phyloP scores from a whole-genome alignment of 1,284 basidiomycete species.

The Austropuccinia psidii region DNA sequence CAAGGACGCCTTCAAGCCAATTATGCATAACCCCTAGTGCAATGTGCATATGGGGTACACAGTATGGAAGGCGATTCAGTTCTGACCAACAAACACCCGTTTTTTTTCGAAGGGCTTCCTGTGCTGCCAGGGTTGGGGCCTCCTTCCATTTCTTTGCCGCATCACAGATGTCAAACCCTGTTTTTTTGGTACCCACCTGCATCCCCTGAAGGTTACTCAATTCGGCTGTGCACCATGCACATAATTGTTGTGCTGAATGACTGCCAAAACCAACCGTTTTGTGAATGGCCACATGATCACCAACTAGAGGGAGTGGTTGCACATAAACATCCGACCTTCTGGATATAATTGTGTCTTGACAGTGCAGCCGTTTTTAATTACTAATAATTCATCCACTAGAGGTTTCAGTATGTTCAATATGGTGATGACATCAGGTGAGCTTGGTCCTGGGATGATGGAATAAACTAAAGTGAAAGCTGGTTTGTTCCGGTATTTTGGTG shows the following conservation, averaged over 20 bases:
- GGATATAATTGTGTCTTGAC: too few relatives aligned
- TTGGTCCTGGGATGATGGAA: background rate
- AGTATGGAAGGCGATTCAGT: background rate
- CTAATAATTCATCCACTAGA: background rate
- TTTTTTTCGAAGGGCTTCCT: background rate
- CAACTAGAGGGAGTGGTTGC: background rate
- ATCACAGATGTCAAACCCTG: background rate
- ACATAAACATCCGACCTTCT: too few relatives aligned
- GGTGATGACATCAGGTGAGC: background rate
- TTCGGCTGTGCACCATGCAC: background rate
- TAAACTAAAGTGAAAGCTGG: background rate
- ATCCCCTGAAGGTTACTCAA: background rate
- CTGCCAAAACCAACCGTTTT: conserved; percentile 5
- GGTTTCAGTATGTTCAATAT: background rate
- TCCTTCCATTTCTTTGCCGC: background rate
- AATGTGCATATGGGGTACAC: background rate
- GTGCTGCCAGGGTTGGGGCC: background rate
- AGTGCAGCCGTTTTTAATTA: background rate
- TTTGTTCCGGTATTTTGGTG: background rate
- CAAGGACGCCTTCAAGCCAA: conserved; percentile 10
- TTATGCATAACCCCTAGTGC: conserved; percentile 7
- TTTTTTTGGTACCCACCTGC: background rate
- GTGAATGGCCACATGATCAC: conserved; percentile 12
- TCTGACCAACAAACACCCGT: conserved; percentile 14
- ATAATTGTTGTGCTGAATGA: background rate